Base-by-base conservation (phyloP, 2,329 filamentous ascomycete species). In the Hypomyces perniciosus region DNA sequence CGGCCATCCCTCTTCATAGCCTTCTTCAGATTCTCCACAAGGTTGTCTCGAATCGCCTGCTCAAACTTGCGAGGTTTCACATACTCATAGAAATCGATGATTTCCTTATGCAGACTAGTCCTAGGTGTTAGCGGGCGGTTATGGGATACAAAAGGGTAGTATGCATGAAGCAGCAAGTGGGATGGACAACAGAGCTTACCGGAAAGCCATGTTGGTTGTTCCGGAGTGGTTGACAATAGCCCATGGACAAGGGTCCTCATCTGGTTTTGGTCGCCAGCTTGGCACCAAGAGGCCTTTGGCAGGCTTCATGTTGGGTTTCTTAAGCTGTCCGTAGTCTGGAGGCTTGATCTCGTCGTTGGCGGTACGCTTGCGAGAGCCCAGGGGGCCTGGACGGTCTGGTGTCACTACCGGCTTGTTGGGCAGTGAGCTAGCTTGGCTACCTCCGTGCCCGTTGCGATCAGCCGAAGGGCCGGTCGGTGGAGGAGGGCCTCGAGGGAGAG, bases 11-110 rank as follows among this genome's bases (percentile, higher is more conserved):
- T 73, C 52, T 74, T 75, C 61, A 95, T 76, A 2, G 77, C 75
- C 13, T 65, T 63, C 45, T 82, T 75, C 2, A 97, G 73, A 13
- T 89, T 83, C 3, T 81, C 70, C 33, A 97, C 77, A 10, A 99
- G 72, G 43, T 87, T 79, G 20, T 77, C 69, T 8, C 93, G 88
- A 49, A 96, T 81, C 3, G 76, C 73, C 54, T 90, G 78, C 68
- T 99, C 93, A 60, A 87, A 93, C 3, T 79, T 68, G 42, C 81
- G 79, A 3, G 93, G 93, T 55, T 79, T 83, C 31, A 96, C 86
- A 65, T 85, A 95, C 34, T 91, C 76, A 65, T 91, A 95, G 65
- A 96, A 97, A 60, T 95, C 88, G 30, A 87, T 72, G 40, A 97
- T 84, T 68, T 99, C 93, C 62, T 90, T 89, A 67, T 97, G 90